These are phyloP conservation scores for Aristolochia californica DNA, from an alignment of 164 flowering plant species.

Conservation along the genomic window DNA sequence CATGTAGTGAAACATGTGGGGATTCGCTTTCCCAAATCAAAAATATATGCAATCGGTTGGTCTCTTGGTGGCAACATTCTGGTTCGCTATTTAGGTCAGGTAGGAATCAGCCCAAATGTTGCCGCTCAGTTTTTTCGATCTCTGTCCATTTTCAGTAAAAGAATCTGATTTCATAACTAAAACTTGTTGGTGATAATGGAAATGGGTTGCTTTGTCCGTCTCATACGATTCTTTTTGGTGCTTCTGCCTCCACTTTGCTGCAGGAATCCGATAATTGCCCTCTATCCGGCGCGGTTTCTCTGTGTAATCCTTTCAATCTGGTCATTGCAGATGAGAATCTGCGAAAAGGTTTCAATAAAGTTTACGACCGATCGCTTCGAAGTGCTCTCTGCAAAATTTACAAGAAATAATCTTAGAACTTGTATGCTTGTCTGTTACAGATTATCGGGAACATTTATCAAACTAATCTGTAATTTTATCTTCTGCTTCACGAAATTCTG, in stretches of 20 bases:
- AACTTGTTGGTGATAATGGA: no score
- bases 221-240: no score
- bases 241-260: constrained; percentile 5
- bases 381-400: constrained; percentile 57
- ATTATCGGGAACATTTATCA: no score
- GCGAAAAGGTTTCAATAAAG: constrained; percentile 71
- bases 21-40: constrained; percentile 60
- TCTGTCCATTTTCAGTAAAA: background rate
- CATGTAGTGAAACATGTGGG: constrained; percentile 60
- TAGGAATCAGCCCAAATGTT: constrained; percentile 9
- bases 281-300: constrained; percentile 82
- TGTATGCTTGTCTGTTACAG: no score
- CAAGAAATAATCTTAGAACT: constrained; percentile 36
- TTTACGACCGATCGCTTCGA: constrained; percentile 82
- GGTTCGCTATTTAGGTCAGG: constrained; percentile 87
- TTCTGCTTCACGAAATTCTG: constrained; percentile 2
- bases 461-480: no score
- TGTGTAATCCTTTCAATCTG: constrained; percentile 94
- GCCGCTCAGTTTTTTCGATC: background rate
- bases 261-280: constrained; percentile 75
- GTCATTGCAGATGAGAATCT: constrained; percentile 83
- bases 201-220: background rate
- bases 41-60: constrained; percentile 88
- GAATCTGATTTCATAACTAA: background rate
- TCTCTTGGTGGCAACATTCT: constrained; percentile 96